Base-by-base conservation (phyloP, 495 filamentous ascomycete genomes). In the Cercophora samala region DNA sequence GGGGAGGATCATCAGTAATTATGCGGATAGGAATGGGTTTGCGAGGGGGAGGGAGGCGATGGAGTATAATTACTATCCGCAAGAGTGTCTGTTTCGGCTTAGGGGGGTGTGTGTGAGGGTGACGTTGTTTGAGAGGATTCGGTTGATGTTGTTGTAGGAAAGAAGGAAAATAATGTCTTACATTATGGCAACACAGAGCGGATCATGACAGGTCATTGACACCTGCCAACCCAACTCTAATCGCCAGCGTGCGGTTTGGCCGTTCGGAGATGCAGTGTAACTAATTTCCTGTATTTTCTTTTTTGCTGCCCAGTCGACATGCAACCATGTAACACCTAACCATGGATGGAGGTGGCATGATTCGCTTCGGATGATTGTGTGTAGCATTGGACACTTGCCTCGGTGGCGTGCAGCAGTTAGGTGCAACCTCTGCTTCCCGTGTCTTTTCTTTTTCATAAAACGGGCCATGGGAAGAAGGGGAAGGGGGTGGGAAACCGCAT, bases 61-160 rank as follows among this genome's bases (percentile, higher is more conserved):
- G 53, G 53, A 56, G 53, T 56, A 56, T 56, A 56, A 56, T 23
- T 56, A 56, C 53, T 56, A 56, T 23, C 53, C 53, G 19, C 53
- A 56, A 18, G 53, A 56, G 53, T 56, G 53, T 56, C 22, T 56
- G 53, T 21, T 56, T 23, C 8, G 53, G 22, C 11, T 19, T 15
- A 5, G 8, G 1, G 53, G 53, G 53, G 53, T 56, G 21, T 56
- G 53, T 22, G n/a, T 56, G n/a, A 19, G 53, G 53, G 4, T 56
- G 8, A 8, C 22, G 53, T 3, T 23, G 19, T 56, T 19, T 19
- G n/a, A 56, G 8, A 56, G 53, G 53, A 15, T 19, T 19, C 53
- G 53, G 53, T 56, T 56, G 37, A 13, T 2, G 37, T 17, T 2
- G 37, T 17, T 46, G 37, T 46, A 46, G 0, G 37, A 46, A 46